phyloP scores from a whole-genome alignment of 2,329 filamentous ascomycete genomes.

The Coniochaeta pulveracea region DNA sequence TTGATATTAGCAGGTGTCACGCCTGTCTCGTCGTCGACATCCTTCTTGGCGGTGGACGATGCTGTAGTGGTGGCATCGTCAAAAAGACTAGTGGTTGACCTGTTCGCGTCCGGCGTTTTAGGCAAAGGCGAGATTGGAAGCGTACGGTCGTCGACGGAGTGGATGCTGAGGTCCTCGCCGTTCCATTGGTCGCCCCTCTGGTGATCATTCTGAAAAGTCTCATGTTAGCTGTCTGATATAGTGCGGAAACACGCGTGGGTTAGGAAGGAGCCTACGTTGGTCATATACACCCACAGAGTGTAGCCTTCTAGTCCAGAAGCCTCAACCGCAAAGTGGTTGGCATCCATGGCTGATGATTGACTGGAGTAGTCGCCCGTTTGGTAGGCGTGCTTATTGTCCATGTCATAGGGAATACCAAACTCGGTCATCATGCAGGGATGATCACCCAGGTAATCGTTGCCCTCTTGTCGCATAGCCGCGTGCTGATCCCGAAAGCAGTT shows the following conservation, averaged over 20 bases:
- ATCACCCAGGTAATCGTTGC: slow-evolving; percentile 74
- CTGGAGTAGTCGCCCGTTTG: slow-evolving; percentile 91
- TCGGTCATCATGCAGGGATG: slow-evolving; percentile 88
- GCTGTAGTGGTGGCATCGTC: slow-evolving; percentile 22
- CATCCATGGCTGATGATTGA: slow-evolving; percentile 86
- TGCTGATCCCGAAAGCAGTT: slow-evolving; percentile 90
- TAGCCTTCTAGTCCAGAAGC: slow-evolving; percentile 75
- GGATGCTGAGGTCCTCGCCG: slow-evolving; percentile 89
- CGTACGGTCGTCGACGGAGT: slow-evolving; percentile 68
- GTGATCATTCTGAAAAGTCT: slow-evolving; percentile 74
- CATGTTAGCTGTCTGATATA: slow-evolving; percentile 1
- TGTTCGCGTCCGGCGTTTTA: slow-evolving; percentile 23
- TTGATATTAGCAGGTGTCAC: slow-evolving; percentile 70
- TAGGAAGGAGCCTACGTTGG: slow-evolving; percentile 34
- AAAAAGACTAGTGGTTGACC: slow-evolving; percentile 34
- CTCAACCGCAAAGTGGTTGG: slow-evolving; percentile 89
- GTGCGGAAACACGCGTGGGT: not conserved
- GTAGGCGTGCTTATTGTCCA: slow-evolving; percentile 95
- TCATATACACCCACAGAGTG: slow-evolving; percentile 79
- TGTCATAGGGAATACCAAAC: slow-evolving; percentile 96
- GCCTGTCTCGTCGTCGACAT: slow-evolving; percentile 38
- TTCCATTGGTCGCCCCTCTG: slow-evolving; percentile 93
- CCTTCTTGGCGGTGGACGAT: slow-evolving; percentile 19
- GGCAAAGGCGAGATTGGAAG: slow-evolving; percentile 41
- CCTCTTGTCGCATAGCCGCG: slow-evolving; percentile 71